Evolutionary conservation across 2,329 filamentous ascomycete genomes (phyloP).

Genomic region (Blastomyces percursus): DNA sequence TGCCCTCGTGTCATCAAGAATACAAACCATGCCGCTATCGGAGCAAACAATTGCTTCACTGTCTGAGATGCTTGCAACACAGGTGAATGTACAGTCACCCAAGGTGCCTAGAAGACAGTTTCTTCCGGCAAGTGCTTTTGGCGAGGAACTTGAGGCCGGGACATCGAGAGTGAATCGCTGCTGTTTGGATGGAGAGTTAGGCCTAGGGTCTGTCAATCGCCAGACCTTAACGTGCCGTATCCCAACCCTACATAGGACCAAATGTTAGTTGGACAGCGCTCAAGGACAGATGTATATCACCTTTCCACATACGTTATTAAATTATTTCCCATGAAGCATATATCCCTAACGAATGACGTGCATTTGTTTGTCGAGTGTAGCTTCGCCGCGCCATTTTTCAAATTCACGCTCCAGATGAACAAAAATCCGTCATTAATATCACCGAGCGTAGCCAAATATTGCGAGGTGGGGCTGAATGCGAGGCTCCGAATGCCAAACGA

Average conservation of each 20-base stretch:
- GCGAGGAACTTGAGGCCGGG: slow-evolving; percentile 32
- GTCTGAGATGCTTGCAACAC: slow-evolving; percentile 60
- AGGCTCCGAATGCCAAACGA: slow-evolving; percentile 79
- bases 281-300: neutral
- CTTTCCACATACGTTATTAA: slow-evolving; percentile 59
- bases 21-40: slow-evolving; percentile 78
- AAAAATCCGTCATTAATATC: slow-evolving; percentile 86
- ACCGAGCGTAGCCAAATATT: slow-evolving; percentile 78
- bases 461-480: slow-evolving; percentile 78
- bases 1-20: slow-evolving; percentile 66
- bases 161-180: slow-evolving; percentile 37
- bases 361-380: slow-evolving; percentile 85
- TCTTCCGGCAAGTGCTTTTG: slow-evolving; percentile 68
- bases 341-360: slow-evolving; percentile 71
- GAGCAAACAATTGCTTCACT: slow-evolving; percentile 72
- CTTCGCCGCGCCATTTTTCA: slow-evolving; percentile 67
- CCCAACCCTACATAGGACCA: slow-evolving; percentile 44
- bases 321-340: slow-evolving; percentile 79
- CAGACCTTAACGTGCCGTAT: slow-evolving; percentile 90
- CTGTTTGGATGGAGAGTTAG: slow-evolving; percentile 53
- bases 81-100: slow-evolving; percentile 74
- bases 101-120: slow-evolving; percentile 77
- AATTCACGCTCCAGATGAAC: slow-evolving; percentile 78
- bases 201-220: slow-evolving; percentile 60
- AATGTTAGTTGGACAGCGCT: slow-evolving; percentile 10